These are phyloP conservation scores for Neopestalotiopsis clavispora DNA, from an alignment of 2,329 filamentous ascomycete species.

Conservation along the genomic window DNA sequence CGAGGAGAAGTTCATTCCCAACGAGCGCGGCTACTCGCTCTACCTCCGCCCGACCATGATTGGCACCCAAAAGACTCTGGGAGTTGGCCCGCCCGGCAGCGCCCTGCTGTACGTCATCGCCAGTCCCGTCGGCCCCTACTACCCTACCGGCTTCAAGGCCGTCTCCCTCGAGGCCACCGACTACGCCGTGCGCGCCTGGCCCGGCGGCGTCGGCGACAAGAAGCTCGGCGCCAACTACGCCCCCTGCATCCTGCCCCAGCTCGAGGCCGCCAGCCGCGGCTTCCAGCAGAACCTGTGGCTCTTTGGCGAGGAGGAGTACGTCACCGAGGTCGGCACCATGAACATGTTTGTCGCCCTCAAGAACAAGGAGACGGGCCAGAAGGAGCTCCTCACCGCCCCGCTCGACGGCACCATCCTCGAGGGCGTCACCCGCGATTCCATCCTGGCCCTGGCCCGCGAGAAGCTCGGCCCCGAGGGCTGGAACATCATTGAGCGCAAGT, in stretches of 20 bases:
- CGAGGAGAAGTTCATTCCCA: conserved; percentile 89
- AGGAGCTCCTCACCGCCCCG: conserved; percentile 92
- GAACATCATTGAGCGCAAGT: conserved; percentile 87
- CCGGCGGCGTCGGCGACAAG: conserved; percentile 95
- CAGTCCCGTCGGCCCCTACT: conserved; percentile 95
- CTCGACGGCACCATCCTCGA: conserved; percentile 96
- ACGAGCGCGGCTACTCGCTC: conserved; percentile 85
- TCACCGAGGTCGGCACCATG: conserved; percentile 99
- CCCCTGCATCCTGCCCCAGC: conserved; percentile 96
- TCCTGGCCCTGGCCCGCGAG: conserved; percentile 85
- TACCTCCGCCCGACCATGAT: conserved; percentile 98
- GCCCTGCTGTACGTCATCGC: conserved; percentile 95
- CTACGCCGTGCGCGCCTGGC: conserved; percentile 97
- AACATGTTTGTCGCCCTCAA: conserved; percentile 91
- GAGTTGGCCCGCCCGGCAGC: conserved; percentile 88
- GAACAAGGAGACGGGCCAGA: conserved; percentile 86
- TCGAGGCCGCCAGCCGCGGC: conserved; percentile 86
- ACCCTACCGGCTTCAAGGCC: conserved; percentile 97
- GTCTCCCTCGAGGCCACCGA: conserved; percentile 94
- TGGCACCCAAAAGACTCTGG: conserved; percentile 92
- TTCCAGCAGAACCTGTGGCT: conserved; percentile 99
- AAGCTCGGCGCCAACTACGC: conserved; percentile 99
- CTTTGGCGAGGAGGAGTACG: conserved; percentile 92
- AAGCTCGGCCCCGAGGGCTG: conserved; percentile 84
- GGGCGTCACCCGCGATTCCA: conserved; percentile 91